phyloP scores from a whole-genome alignment of 257 asterid species.

The Gardenia jasminoides region DNA sequence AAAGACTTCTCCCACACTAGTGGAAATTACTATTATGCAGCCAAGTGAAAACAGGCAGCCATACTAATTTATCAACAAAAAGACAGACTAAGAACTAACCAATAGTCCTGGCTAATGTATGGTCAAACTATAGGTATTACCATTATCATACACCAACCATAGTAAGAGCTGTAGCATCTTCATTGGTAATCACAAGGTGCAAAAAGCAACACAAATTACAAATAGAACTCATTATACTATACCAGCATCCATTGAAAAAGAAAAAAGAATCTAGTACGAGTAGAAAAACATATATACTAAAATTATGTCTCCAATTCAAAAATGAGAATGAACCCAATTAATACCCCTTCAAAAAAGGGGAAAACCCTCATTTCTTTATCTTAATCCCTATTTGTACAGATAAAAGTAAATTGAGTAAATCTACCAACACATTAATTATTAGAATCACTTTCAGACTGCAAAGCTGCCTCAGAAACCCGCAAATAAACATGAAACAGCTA shows the following conservation, averaged over 20 bases:
- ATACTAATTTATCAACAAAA: not conserved
- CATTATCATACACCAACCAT: not conserved
- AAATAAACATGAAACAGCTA: not conserved
- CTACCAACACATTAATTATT: not conserved
- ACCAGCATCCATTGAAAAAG: too few species aligned
- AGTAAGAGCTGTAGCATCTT: not conserved
- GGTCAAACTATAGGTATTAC: too few species aligned
- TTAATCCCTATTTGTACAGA: not conserved
- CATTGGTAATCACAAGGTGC: not conserved
- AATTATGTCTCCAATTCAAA: too few species aligned
- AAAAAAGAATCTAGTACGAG: too few species aligned
- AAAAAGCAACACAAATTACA: too few species aligned
- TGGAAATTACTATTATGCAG: not conserved
- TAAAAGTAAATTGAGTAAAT: too few species aligned
- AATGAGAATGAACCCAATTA: too few species aligned
- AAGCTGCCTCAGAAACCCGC: not conserved
- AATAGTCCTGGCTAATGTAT: too few species aligned
- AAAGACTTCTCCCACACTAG: constrained; percentile 13
- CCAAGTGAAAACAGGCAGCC: not conserved
- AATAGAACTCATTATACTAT: not conserved
- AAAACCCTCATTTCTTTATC: not conserved
- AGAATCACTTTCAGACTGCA: not conserved
- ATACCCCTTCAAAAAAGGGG: too few species aligned
- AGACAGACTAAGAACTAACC: not conserved
- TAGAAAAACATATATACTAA: too few species aligned